Evolutionary conservation across 1,139 yeast species (phyloP), one percentile per base, ranked within the genome.

Genomic region (Taiozyma sp.): DNA sequence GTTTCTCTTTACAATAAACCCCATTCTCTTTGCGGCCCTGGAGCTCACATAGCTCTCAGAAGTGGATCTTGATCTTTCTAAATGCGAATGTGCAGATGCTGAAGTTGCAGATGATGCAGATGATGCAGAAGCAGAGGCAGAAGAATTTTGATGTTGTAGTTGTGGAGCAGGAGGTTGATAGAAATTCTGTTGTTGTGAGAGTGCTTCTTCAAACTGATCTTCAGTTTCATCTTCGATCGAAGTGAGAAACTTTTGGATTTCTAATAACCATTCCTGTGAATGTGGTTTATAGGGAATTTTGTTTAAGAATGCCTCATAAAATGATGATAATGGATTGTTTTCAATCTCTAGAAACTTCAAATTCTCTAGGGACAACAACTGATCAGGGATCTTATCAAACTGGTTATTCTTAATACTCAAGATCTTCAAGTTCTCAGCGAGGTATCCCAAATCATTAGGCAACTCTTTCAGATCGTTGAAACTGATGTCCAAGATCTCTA

Each of bases 401-500:
- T 70, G 69, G 66, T 88, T 88, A 55, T 79, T 77, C 52, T 82
- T 82, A 51, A 88, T 68, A 13, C 88, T 82, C 19, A 88, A 66
- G 5, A 85, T 84, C 57, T 77, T 75, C 52, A 85, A 66, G 50
- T 70, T 45, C 29, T 52, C 45, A 48, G 64, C 70, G 59, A 85
- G 66, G 43, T 58, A 61, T 3, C 68, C 72, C 46, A 77, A 58
- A 29, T 65, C 73, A 49, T 63, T 59, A 19, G 77, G 81, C 52
- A 80, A 75, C 37, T 70, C 62, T 40, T 44, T 69, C 62, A 52
- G 85, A 66, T 67, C 69, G 62, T 88, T 88, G 43, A 75, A 70
- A 34, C 91, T 83, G 30, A 88, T 67, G 64, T 88, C 95, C 47
- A 88, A 68, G 47, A 83, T 82, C 59, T 85, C 91, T 51, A 88